Evolutionary conservation across 1,284 basidiomycete genomes (phyloP), one percentile per base, ranked within the genome.

Genomic region (Trametes sp.): DNA sequence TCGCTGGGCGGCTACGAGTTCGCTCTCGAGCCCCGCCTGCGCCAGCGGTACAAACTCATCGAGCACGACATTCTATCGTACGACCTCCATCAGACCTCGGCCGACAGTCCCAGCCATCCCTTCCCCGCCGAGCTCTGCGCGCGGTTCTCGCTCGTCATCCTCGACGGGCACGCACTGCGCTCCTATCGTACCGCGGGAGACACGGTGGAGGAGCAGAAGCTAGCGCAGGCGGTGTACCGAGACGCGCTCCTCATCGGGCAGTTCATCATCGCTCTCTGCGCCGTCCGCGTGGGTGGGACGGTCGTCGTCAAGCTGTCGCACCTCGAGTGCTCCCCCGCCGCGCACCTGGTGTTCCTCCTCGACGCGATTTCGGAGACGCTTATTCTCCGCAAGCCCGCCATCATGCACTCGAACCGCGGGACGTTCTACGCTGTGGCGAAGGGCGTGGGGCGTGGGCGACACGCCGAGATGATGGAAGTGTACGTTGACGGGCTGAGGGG

Each of bases 401-500:
- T 56, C 14, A 69, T 75, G 55, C 75, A 77, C 54, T 67, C 69
- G 2, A 73, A 67, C 14, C 70, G 74, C 19, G 69, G 69, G 13
- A 74, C 73, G 5, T 77, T 78, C 62, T 78, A 77, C 46, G 74
- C 67, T 7, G 60, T 78, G 16, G 74, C 73, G 10, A 63, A 70
- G 31, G 72, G 72, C 28, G 64, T 74, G 3, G 68, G 70, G 21
- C 16, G 33, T 16, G 64, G 66, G 24, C 28, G 21, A 14, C 28
- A 46, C 10, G 57, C 54, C 16, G 41, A 50, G 1, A 23, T 36
- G 28, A 48, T 31, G 23, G 59, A 13, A 0, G 44, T 36, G 46
- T 62, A 59, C 31, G 10, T 63, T 3, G 46, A 23, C 4, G 55
- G 54, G 19, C 53, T 67, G 6, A 53, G 63, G 49, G 54, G 21